Percentiles rank a stretch among this genome's conserved stretches.
Evolutionary conservation across 176 grass and related monocot genomes (phyloP).

Genomic region (Echinochloa phyllopogon): DNA sequence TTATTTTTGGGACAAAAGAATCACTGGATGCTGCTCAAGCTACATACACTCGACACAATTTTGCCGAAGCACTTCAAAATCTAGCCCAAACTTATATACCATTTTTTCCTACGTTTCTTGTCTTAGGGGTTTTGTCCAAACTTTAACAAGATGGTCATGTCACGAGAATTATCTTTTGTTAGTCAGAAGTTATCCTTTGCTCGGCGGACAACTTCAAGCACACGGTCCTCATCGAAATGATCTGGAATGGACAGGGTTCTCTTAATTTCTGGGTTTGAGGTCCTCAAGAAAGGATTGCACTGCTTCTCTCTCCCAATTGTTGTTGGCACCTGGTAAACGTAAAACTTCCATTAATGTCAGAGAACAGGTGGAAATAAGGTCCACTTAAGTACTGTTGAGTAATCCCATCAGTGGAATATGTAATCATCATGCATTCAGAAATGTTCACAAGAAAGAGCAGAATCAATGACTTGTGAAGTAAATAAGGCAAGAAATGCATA

Average conservation of each 20-base stretch:
- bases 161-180: conserved; percentile 29
- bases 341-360: not conserved
- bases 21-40: conserved; percentile 36
- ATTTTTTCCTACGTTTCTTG: conserved; percentile 46
- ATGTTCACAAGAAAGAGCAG: not conserved
- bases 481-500: conserved; percentile 25
- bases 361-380: not conserved
- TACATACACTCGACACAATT: conserved; percentile 59
- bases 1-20: conserved; percentile 60
- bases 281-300: conserved; percentile 97
- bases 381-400: conserved; percentile 11
- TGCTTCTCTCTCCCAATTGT: conserved; percentile 87
- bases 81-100: conserved; percentile 44
- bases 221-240: conserved; percentile 66
- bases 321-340: conserved; percentile 71
- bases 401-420: conserved; percentile 6
- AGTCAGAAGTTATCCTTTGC: conserved; percentile 92
- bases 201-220: conserved; percentile 69
- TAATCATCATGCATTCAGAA: not conserved
- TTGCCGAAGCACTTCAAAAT: conserved; percentile 45
- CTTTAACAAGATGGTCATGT: conserved; percentile 37
- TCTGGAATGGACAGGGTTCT: conserved; percentile 71
- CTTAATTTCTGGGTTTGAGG: conserved; percentile 76
- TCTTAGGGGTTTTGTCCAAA: conserved; percentile 28
- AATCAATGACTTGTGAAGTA: conserved; percentile 23